A percentile compares a stretch with the other conserved stretches of the same genome.
phyloP scores from a whole-genome alignment of 2,329 filamentous ascomycete species.

The Exophiala lecanii-corni region DNA sequence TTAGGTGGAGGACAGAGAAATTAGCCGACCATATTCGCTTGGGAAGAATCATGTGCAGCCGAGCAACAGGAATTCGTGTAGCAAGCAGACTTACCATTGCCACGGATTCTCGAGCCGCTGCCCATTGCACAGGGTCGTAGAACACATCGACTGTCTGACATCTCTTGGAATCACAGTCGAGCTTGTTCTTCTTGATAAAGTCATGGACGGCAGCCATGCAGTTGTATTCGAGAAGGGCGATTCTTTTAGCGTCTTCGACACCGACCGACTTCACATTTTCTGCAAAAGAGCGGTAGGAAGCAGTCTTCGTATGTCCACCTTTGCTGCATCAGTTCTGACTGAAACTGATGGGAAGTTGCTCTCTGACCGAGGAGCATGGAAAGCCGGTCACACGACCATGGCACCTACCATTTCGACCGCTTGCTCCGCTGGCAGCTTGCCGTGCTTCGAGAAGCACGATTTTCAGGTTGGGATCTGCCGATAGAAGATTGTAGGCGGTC shows the following conservation, averaged over 20 bases:
- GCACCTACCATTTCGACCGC: slow-evolving; percentile 29
- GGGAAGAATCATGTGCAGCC: too few species aligned
- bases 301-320: slow-evolving; percentile 48
- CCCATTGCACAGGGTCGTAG: slow-evolving; percentile 47
- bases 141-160: slow-evolving; percentile 56
- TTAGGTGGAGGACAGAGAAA: neutral
- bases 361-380: too few species aligned
- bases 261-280: slow-evolving; percentile 45
- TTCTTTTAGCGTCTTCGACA: slow-evolving; percentile 45
- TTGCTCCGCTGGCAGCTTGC: slow-evolving; percentile 34
- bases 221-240: slow-evolving; percentile 49
- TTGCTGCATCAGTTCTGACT: slow-evolving; percentile 2
- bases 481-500: slow-evolving; percentile 32
- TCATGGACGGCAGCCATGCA: slow-evolving; percentile 54
- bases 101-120: slow-evolving; percentile 37
- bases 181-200: slow-evolving; percentile 46
- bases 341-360: too few species aligned
- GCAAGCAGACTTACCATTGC: slow-evolving; percentile 22
- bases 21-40: too few species aligned
- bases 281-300: slow-evolving; percentile 49
- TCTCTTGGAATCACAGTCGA: slow-evolving; percentile 47
- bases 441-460: slow-evolving; percentile 41
- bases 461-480: slow-evolving; percentile 20
- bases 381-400: too few species aligned
- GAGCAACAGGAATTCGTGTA: neutral